Evolutionary conservation across 495 filamentous ascomycete genomes (phyloP).

Genomic region (Penicillium coprophilum): DNA sequence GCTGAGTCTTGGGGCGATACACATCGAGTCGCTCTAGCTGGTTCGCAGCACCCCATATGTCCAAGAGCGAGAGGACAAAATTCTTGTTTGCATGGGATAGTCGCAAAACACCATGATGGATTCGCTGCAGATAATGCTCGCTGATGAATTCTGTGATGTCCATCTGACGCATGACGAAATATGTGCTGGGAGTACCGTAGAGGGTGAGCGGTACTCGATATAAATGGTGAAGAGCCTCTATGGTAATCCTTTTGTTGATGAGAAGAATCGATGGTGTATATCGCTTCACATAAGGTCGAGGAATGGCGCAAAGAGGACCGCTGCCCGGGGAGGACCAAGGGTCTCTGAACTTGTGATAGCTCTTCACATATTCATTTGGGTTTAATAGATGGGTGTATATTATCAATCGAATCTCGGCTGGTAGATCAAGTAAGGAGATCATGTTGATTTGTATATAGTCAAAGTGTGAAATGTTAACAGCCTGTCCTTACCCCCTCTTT

Average conservation of each 20-base stretch:
- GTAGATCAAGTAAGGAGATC: conserved; percentile 8
- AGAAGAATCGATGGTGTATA: conserved; percentile 22
- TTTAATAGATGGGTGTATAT: conserved; percentile 18
- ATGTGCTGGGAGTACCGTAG: conserved; percentile 16
- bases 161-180: conserved; percentile 24
- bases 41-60: conserved; percentile 24
- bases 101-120: conserved; percentile 14
- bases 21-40: conserved; percentile 21
- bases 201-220: conserved; percentile 21
- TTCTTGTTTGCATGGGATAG: conserved; percentile 14
- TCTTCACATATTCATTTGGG: conserved; percentile 21
- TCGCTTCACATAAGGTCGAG: conserved; percentile 17
- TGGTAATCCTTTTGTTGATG: conserved; percentile 20
- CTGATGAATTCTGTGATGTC: conserved; percentile 26
- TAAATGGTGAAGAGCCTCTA: conserved; percentile 20
- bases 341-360: conserved; percentile 14
- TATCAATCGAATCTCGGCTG: conserved; percentile 17
- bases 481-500: neutral
- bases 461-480: neutral
- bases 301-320: conserved; percentile 12
- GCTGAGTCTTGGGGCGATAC: conserved; percentile 9
- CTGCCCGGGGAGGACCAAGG: conserved; percentile 7
- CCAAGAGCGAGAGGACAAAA: conserved; percentile 20
- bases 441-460: neutral
- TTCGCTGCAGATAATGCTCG: conserved; percentile 21